Evolutionary conservation across 208 protist genomes (phyloP).

Genomic region (Trypanosoma mega): DNA sequence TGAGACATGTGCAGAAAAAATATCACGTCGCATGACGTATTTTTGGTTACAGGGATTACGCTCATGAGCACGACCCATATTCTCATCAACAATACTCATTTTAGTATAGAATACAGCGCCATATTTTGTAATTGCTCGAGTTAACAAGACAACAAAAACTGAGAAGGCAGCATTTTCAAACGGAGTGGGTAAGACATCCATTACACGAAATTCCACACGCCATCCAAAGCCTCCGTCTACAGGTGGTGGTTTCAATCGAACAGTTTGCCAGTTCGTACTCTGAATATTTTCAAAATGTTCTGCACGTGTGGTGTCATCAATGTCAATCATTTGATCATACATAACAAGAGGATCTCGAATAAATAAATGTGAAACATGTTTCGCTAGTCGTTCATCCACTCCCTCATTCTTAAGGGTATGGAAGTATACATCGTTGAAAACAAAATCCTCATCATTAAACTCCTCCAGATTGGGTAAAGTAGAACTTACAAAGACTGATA

Average conservation of each 20-base stretch:
- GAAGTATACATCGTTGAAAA: slow-evolving; percentile 88
- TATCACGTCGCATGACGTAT: slow-evolving; percentile 96
- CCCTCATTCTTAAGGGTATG: slow-evolving; percentile 64
- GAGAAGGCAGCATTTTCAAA: slow-evolving; percentile 99
- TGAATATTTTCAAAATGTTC: slow-evolving; percentile 99
- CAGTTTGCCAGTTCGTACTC: slow-evolving; percentile 98
- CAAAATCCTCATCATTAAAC: slow-evolving; percentile 86
- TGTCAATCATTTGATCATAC: slow-evolving; percentile 92
- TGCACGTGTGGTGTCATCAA: slow-evolving; percentile 91
- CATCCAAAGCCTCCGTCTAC: slow-evolving; percentile 87
- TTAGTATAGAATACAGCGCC: slow-evolving; percentile 96
- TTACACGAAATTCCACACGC: slow-evolving; percentile 97
- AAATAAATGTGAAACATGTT: slow-evolving; percentile 98
- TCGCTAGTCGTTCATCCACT: slow-evolving; percentile 93
- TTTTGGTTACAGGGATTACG: slow-evolving; percentile 84
- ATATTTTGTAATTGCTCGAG: slow-evolving; percentile 94
- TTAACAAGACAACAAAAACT: slow-evolving; percentile 95
- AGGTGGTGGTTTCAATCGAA: slow-evolving; percentile 95
- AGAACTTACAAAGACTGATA: slow-evolving; percentile 92
- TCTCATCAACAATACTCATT: slow-evolving; percentile 96
- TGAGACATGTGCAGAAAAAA: slow-evolving; percentile 53
- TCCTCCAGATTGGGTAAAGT: slow-evolving; percentile 53
- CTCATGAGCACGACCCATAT: slow-evolving; percentile 94
- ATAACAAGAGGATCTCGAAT: slow-evolving; percentile 98
- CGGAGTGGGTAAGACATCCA: slow-evolving; percentile 96